A percentile compares a stretch with the other conserved stretches of the same genome.
Evolutionary conservation across 23 red algal species (phyloP).

Genomic region (Gracilaria gracilis): DNA sequence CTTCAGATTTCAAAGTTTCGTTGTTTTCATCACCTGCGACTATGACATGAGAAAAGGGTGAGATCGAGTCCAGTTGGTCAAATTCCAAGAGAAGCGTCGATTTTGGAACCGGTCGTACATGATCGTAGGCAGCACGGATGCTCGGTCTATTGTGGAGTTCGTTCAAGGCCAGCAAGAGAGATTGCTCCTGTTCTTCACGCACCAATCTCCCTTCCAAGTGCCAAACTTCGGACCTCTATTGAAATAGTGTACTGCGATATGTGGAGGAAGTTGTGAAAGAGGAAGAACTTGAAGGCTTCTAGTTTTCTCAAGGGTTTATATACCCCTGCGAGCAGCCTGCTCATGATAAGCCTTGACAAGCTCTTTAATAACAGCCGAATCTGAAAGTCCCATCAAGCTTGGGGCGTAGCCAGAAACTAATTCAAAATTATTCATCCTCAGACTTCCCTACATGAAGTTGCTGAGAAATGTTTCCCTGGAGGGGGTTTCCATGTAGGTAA

Average conservation of each 20-base stretch:
- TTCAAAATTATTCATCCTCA: constrained; percentile 20
- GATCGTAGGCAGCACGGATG: constrained; percentile 41
- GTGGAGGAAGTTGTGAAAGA: not conserved
- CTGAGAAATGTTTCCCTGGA: constrained; percentile 41
- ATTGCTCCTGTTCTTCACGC: not conserved
- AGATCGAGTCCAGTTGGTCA: no score
- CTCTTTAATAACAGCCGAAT: not conserved
- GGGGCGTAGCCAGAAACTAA: constrained; percentile 24
- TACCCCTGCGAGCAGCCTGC: constrained; percentile 2
- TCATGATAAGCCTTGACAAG: constrained; percentile 7
- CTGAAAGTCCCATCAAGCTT: not conserved
- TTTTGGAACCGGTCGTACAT: constrained; percentile 40
- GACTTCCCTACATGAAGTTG: constrained; percentile 19
- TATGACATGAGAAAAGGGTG: no score
- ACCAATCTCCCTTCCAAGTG: constrained; percentile 13
- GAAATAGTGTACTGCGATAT: not conserved
- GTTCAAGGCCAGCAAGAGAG: not conserved
- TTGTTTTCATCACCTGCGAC: no score
- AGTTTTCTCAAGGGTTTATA: not conserved
- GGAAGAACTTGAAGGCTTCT: not conserved
- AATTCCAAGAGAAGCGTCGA: no score
- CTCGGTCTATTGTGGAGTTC: not conserved
- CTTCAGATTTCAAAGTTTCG: no score
- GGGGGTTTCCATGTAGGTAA: constrained; percentile 26
- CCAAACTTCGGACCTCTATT: not conserved